Percentiles rank a stretch among this genome's conserved stretches.
These are phyloP conservation scores for Chaetothyriales sp. DNA, from an alignment of 2,329 filamentous ascomycete genomes.

Conservation along the genomic window DNA sequence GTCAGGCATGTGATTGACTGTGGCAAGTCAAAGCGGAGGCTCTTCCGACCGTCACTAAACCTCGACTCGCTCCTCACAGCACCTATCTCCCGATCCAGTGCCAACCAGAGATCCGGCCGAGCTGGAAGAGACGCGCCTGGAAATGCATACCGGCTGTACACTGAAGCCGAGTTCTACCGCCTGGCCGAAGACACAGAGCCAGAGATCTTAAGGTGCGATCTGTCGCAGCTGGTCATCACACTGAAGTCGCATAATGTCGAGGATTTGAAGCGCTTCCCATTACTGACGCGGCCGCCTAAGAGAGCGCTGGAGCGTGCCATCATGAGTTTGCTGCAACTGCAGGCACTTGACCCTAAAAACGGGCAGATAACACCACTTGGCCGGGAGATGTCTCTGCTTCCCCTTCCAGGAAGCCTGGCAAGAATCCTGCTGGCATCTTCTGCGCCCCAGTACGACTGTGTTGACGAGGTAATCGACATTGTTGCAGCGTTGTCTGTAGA, in stretches of 20 bases:
- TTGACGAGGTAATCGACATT: slow-evolving; percentile 74
- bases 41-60: slow-evolving; percentile 68
- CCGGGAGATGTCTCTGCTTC: slow-evolving; percentile 63
- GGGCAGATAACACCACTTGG: slow-evolving; percentile 63
- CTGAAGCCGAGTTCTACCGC: slow-evolving; percentile 55
- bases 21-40: slow-evolving; percentile 87
- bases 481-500: slow-evolving; percentile 52
- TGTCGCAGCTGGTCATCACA: slow-evolving; percentile 70
- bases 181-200: slow-evolving; percentile 63
- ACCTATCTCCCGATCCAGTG: slow-evolving; percentile 82
- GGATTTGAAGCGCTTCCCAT: slow-evolving; percentile 66
- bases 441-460: slow-evolving; percentile 52
- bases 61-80: slow-evolving; percentile 84
- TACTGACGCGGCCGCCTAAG: slow-evolving; percentile 65
- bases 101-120: slow-evolving; percentile 78
- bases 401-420: slow-evolving; percentile 65
- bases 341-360: slow-evolving; percentile 50
- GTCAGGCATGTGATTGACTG: slow-evolving; percentile 84
- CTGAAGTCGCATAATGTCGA: slow-evolving; percentile 86
- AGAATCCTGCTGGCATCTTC: slow-evolving; percentile 71
- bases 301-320: slow-evolving; percentile 71
- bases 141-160: slow-evolving; percentile 81
- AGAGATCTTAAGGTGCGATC: slow-evolving; percentile 80
- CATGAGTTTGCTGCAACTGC: slow-evolving; percentile 62
- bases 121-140: slow-evolving; percentile 84